Evolutionary conservation across 106 monocot species (phyloP).

Genomic region (Acanthochlamys bracteata): DNA sequence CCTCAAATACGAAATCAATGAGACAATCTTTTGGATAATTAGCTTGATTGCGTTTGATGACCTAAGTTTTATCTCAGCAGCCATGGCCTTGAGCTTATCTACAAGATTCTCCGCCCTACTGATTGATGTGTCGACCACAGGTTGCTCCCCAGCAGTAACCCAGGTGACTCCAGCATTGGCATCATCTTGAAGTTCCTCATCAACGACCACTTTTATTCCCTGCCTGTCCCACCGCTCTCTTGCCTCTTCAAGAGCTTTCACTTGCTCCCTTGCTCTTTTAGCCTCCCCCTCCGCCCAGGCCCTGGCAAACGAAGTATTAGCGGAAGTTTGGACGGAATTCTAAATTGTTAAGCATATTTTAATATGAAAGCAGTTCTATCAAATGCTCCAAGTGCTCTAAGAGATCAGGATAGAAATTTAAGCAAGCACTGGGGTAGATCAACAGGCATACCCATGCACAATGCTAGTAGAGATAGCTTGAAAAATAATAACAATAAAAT

Average conservation of each 20-base stretch:
- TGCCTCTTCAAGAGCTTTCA: slow-evolving; percentile 76
- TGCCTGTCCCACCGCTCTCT: slow-evolving; percentile 69
- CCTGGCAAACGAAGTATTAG: slow-evolving; percentile 22
- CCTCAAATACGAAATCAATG: slow-evolving; percentile 40
- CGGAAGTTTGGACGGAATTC: neutral
- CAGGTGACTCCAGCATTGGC: slow-evolving; percentile 66
- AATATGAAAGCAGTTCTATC: too few species aligned
- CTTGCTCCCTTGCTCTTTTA: slow-evolving; percentile 81
- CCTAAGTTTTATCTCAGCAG: slow-evolving; percentile 38
- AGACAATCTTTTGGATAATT: slow-evolving; percentile 36
- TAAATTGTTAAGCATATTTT: too few species aligned
- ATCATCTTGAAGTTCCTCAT: slow-evolving; percentile 67
- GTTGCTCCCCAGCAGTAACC: slow-evolving; percentile 39
- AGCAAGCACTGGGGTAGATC: too few species aligned
- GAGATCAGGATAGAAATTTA: too few species aligned
- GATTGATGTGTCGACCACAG: slow-evolving; percentile 31
- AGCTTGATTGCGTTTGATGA: slow-evolving; percentile 32
- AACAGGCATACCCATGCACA: too few species aligned
- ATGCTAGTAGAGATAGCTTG: too few species aligned
- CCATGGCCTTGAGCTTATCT: slow-evolving; percentile 47
- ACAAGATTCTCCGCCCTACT: slow-evolving; percentile 38
- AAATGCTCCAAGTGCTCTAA: too few species aligned
- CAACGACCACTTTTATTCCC: slow-evolving; percentile 87
- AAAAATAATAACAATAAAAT: too few species aligned
- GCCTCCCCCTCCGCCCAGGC: slow-evolving; percentile 97